Conservation (phyloP, 73 alveolate species). For the Paraurostyla sp. region DNA sequence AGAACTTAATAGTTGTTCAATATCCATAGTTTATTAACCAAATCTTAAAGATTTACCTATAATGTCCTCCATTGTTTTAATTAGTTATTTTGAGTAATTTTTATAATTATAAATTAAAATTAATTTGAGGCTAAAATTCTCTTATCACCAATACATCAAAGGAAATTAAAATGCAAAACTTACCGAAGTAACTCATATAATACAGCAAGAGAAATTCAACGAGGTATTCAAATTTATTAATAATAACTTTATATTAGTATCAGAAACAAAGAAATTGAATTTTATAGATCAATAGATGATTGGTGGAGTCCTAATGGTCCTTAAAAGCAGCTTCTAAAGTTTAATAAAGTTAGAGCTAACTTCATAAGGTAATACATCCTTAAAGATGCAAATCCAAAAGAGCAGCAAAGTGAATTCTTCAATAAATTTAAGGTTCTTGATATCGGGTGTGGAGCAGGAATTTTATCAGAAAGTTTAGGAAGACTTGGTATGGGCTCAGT, state of each 20-base stretch:
- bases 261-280: too few relatives aligned
- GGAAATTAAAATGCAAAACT: too few relatives aligned
- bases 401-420: background rate
- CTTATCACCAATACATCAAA: too few relatives aligned
- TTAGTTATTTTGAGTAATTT: background rate
- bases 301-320: slow-evolving; percentile 32
- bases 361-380: slow-evolving; percentile 30
- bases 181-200: too few relatives aligned
- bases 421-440: slow-evolving; percentile 59
- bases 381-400: background rate
- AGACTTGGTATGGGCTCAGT: too few relatives aligned
- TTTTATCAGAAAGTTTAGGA: too few relatives aligned
- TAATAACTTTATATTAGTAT: background rate
- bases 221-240: too few relatives aligned
- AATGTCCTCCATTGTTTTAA: slow-evolving; percentile 13
- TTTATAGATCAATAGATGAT: too few relatives aligned
- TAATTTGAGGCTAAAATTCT: too few relatives aligned
- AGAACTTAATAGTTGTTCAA: slow-evolving; percentile 10
- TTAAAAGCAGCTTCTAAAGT: slow-evolving; percentile 47
- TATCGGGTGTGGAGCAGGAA: slow-evolving; percentile 88
- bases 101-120: too few relatives aligned
- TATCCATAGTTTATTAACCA: slow-evolving; percentile 23
- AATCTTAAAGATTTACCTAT: slow-evolving; percentile 24
- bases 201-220: too few relatives aligned
- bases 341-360: slow-evolving; percentile 48